Evolutionary conservation across 1,139 yeast genomes (phyloP).

Genomic region (Kodamaea alishanica): DNA sequence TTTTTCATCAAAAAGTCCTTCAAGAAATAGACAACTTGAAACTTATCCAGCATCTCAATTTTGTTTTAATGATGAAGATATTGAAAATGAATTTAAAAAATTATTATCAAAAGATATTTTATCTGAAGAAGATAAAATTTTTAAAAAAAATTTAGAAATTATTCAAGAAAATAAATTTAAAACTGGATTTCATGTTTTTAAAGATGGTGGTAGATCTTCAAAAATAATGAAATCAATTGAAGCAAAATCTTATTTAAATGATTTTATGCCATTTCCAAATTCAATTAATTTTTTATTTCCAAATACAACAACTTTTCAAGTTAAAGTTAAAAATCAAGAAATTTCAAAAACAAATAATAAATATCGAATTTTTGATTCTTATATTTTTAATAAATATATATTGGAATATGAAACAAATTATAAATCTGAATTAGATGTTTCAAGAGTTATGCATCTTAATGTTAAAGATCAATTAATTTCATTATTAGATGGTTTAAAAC

Average conservation of each 20-base stretch:
- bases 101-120: background rate
- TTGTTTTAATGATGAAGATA: constrained; percentile 29
- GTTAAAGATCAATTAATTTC: constrained; percentile 4
- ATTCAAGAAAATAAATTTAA: constrained; percentile 5
- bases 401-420: background rate
- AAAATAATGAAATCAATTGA: constrained; percentile 27
- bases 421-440: constrained; percentile 3
- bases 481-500: constrained; percentile 2
- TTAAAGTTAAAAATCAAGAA: constrained; percentile 13
- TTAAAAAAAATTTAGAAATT: constrained; percentile 8
- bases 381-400: constrained; percentile 1
- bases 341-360: constrained; percentile 6
- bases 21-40: constrained; percentile 18
- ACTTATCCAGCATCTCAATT: constrained; percentile 17
- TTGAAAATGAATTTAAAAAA: constrained; percentile 10
- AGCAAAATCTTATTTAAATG: constrained; percentile 38
- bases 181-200: constrained; percentile 40
- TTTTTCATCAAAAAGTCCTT: constrained; percentile 15
- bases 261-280: constrained; percentile 44
- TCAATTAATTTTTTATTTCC: constrained; percentile 31
- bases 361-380: constrained; percentile 1
- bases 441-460: constrained; percentile 5
- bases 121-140: background rate
- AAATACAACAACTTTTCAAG: constrained; percentile 7
- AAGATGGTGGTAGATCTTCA: constrained; percentile 31